Evolutionary conservation across 106 monocot genomes (phyloP), one percentile per base, ranked within the genome.

Genomic region (Dioscorea dumetorum): DNA sequence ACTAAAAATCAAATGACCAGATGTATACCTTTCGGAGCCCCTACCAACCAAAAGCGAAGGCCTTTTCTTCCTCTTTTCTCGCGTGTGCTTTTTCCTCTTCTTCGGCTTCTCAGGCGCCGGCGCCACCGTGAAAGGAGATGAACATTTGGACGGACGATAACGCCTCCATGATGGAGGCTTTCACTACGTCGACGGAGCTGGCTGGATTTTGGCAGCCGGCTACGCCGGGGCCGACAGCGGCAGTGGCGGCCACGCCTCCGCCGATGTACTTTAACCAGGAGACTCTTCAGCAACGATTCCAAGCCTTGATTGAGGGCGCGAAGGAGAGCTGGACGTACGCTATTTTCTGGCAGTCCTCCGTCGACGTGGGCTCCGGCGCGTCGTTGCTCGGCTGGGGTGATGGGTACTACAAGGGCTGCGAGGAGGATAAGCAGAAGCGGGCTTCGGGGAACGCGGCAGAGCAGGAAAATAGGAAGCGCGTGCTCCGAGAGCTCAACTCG

Each of bases 121-220:
- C 41, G 41, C 6, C 41, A 41, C 41, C 9, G 41, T 41, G 54
- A 15, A 18, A 54, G 19, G 54, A 14, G 54, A 54, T 54, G 54
- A 54, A 54, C 54, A 16, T 54, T 54, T 54, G 54, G 54, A 54
- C 68, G 13, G 88, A 88, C 71, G 93, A 93, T 67, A 93, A 88
- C 80, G 79, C 70, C 16, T 83, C 93, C 69, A 79, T 88, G 88
- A 93, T 93, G 88, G 93, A 93, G 60, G 88, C 88, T 34, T 93
- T 93, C 85, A 80, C 86, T 71, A 71, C 81, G 13, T 60, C 85
- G 70, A 18, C 82, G 49, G 91, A 87, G 15, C 70, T 78, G 73
- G 63, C 60, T 75, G 49, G 48, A 21, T 57, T 76, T 19, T 24
- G 66, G 33, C 34, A 59, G 3, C 18, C 59, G 0, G 14, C 60